Percentiles rank a stretch among this genome's conserved stretches.
Evolutionary conservation across 1,139 yeast species (phyloP).

Genomic region (Sugiyamaella grinbergsii): DNA sequence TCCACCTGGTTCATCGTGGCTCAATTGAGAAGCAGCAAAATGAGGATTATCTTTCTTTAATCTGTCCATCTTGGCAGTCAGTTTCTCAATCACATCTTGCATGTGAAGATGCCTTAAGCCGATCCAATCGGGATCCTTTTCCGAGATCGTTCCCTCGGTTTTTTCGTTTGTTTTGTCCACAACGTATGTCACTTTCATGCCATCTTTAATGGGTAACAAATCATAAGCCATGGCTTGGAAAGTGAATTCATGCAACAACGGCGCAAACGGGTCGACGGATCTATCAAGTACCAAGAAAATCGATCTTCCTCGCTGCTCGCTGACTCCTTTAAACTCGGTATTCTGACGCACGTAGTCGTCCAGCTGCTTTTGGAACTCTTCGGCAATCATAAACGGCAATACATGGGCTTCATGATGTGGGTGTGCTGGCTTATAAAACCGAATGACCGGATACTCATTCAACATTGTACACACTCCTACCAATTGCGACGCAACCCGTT

Average conservation of each 20-base stretch:
- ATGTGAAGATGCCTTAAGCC: slow-evolving; percentile 75
- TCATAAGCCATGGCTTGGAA: slow-evolving; percentile 95
- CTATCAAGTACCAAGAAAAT: slow-evolving; percentile 79
- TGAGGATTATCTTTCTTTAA: slow-evolving; percentile 71
- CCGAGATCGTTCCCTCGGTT: slow-evolving; percentile 54
- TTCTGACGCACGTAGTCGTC: slow-evolving; percentile 75
- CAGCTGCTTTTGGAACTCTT: slow-evolving; percentile 65
- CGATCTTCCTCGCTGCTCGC: slow-evolving; percentile 60
- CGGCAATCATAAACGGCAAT: slow-evolving; percentile 74
- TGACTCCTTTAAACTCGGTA: slow-evolving; percentile 54
- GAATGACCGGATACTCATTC: slow-evolving; percentile 85
- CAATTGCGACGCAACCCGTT: slow-evolving; percentile 60
- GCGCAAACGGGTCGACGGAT: slow-evolving; percentile 79
- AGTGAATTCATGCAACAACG: slow-evolving; percentile 86
- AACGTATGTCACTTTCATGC: slow-evolving; percentile 56
- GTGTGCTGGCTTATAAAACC: slow-evolving; percentile 53
- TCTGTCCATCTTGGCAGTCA: slow-evolving; percentile 63
- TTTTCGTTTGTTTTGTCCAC: slow-evolving; percentile 60
- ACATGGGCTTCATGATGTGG: slow-evolving; percentile 50
- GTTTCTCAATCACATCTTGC: slow-evolving; percentile 68
- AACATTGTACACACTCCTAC: slow-evolving; percentile 73
- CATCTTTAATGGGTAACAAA: slow-evolving; percentile 50
- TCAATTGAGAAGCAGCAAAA: slow-evolving; percentile 36
- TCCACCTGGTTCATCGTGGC: not conserved
- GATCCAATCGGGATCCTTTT: slow-evolving; percentile 75